Evolutionary conservation across 2,329 filamentous ascomycete species (phyloP).

Genomic region (Colletotrichum caudatum): DNA sequence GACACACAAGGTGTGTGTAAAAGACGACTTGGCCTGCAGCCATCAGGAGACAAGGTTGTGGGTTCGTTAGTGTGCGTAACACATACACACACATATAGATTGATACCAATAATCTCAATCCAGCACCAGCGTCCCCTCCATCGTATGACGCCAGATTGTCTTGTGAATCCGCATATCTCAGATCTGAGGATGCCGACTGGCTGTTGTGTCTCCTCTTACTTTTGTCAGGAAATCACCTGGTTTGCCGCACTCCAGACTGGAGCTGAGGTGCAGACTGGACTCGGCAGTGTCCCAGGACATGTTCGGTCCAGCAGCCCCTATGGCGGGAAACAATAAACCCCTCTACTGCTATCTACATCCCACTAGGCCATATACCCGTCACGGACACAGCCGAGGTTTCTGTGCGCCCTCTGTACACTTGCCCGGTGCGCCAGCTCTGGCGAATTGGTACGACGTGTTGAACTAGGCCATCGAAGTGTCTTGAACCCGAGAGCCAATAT

Average conservation of each 20-base stretch:
- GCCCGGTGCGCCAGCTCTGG: background rate
- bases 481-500: background rate
- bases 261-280: background rate
- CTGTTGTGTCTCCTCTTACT: background rate
- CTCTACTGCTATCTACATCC: background rate
- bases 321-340: background rate
- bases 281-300: background rate
- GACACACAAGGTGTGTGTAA: background rate
- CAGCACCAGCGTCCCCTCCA: background rate
- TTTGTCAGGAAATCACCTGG: background rate
- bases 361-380: background rate
- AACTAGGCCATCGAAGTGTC: background rate
- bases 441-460: background rate
- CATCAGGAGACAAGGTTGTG: conserved; percentile 3
- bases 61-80: conserved; percentile 17
- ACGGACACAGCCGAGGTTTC: too few relatives aligned
- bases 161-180: background rate
- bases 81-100: conserved; percentile 8
- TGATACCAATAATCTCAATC: conserved; percentile 27
- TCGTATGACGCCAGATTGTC: conserved; percentile 1
- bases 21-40: conserved; percentile 5
- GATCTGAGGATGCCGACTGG: background rate
- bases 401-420: too few relatives aligned
- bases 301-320: background rate
- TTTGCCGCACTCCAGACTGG: background rate